Evolutionary conservation across 1,139 yeast species (phyloP).

Genomic region (Diutina scorzettiae): DNA sequence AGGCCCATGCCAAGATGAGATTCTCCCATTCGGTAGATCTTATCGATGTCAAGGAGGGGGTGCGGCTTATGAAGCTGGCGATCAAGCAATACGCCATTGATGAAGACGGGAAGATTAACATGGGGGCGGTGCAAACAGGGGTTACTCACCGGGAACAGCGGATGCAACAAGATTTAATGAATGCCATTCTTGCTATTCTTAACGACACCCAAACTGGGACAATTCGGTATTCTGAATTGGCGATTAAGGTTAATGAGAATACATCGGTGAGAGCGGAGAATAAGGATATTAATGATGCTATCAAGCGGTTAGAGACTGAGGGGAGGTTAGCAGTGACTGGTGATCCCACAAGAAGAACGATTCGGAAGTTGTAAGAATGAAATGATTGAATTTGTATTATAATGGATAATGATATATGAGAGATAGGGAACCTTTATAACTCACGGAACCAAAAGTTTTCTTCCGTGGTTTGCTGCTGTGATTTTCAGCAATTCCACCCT

Average conservation of each 20-base stretch:
- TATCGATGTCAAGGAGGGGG: slow-evolving; percentile 88
- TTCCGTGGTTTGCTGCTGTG: no score
- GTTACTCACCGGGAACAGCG: slow-evolving; percentile 82
- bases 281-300: slow-evolving; percentile 53
- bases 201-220: slow-evolving; percentile 27
- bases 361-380: slow-evolving; percentile 43
- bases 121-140: slow-evolving; percentile 96
- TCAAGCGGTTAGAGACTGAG: slow-evolving; percentile 64
- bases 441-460: no score
- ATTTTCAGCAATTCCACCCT: no score
- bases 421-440: no score
- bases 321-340: slow-evolving; percentile 64
- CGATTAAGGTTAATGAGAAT: slow-evolving; percentile 54
- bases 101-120: slow-evolving; percentile 95
- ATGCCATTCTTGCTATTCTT: slow-evolving; percentile 29
- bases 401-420: no score
- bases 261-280: slow-evolving; percentile 54
- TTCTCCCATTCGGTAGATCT: slow-evolving; percentile 58
- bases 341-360: slow-evolving; percentile 57
- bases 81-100: slow-evolving; percentile 97
- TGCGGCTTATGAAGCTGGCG: slow-evolving; percentile 82
- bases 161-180: slow-evolving; percentile 59
- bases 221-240: slow-evolving; percentile 51
- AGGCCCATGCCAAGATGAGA: slow-evolving; percentile 97
- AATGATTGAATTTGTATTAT: no score